Evolutionary conservation across 2,329 filamentous ascomycete genomes (phyloP), one percentile per base, ranked within the genome.

Genomic region (Verticillium klebahnii): DNA sequence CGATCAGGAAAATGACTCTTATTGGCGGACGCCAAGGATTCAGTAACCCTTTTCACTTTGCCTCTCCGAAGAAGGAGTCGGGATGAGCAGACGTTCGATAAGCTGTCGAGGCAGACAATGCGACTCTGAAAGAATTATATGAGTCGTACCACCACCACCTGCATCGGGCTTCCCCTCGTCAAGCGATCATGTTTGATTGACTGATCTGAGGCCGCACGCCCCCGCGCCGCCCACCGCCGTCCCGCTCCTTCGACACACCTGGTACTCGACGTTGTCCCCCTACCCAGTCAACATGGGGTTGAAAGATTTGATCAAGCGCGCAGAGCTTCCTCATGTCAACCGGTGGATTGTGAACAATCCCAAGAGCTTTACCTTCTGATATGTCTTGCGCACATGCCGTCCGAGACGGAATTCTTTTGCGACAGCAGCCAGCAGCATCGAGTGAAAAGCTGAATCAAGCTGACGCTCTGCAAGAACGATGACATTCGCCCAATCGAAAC

Each of bases 401-500:
- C 32, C 5, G 29, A 36, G 45, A 3, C 9, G 14, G 19, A 12
- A 5, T n/a, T 14, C 8, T 11, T 14, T 34, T 54, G 34, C 32
- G 12, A 23, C 34, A 11, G 34, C 34, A 11, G 5, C 34, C 14
- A 36, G 34, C 34, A 36, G 34, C 34, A 23, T 50, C n/a, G 11
- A 17, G 19, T 23, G 40, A 2, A 40, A 3, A 15, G 37, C 23
- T 7, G 40, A n/a, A 50, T 23, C 19, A n/a, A 23, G 59, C 59
- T 61, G 59, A 66, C 56, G 3, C 15, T 19, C 7, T 37, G 15
- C 17, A 50, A 77, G 75, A 83, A 83, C 67, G 75, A 83, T 64
- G 81, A 84, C 66, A 80, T 83, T 61, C 77, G 79, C 2, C 81
- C 80, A 11, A 75, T 81, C 32, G 78, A 80, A 62, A 67, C 72